A percentile compares a stretch with the other conserved stretches of the same genome.
Conservation (phyloP, 805 yeast genomes). For the Wickerhamomyces alni region DNA sequence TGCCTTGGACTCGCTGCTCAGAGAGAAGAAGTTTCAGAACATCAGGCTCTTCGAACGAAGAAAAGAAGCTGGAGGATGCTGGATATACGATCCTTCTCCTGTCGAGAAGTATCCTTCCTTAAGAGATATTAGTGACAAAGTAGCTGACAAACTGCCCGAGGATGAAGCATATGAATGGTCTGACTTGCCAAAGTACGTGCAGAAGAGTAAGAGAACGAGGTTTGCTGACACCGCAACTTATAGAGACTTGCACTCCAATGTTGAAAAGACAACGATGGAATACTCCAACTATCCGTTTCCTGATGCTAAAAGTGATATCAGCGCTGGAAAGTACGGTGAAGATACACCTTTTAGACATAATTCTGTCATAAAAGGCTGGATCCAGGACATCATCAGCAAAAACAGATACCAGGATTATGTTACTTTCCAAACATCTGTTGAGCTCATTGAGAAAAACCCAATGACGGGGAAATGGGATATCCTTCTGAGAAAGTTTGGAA, state of each 20-base stretch:
- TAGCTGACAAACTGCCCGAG: background rate
- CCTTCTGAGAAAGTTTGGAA: conserved; percentile 2
- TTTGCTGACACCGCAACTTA: conserved; percentile 7
- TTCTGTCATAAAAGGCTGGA: conserved; percentile 3
- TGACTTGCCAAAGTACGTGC: conserved; percentile 2
- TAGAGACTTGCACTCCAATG: conserved; percentile 6
- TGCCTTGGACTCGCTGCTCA: background rate
- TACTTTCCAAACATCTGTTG: background rate
- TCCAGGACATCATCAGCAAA: background rate
- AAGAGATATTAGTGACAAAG: background rate
- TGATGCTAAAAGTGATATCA: background rate
- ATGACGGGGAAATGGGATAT: conserved; percentile 26
- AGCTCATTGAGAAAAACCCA: conserved; percentile 11
- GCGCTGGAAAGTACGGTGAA: conserved; percentile 5
- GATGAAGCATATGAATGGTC: background rate
- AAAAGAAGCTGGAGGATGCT: background rate
- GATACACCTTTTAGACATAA: conserved; percentile 10
- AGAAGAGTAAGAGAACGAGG: background rate
- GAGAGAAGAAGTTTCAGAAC: background rate
- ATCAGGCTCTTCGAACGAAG: background rate
- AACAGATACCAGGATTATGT: background rate
- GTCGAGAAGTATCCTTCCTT: background rate
- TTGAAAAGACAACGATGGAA: conserved; percentile 7
- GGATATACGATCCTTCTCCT: background rate
- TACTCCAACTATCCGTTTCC: conserved; percentile 6